Conservation (phyloP, 805 yeast genomes). For the Yamadazyma nakazawae region DNA sequence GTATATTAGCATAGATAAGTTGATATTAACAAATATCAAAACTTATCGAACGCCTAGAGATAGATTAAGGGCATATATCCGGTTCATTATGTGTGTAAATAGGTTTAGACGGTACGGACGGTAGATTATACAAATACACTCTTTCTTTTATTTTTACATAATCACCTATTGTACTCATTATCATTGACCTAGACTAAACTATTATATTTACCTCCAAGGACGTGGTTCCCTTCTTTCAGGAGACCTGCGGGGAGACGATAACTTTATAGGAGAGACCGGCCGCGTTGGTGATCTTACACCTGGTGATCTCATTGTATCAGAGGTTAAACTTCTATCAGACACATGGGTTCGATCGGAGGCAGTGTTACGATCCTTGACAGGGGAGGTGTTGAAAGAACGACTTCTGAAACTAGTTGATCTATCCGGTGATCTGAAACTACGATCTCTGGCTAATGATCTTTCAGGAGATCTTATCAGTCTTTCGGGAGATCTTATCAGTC, state of each 20-base stretch:
- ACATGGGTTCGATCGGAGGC: not conserved
- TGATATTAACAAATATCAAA: slow-evolving; percentile 2
- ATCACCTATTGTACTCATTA: not conserved
- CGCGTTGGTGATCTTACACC: not conserved
- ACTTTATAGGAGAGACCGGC: slow-evolving; percentile 3
- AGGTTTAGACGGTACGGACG: slow-evolving; percentile 2
- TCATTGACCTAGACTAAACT: not conserved
- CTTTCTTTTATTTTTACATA: not conserved
- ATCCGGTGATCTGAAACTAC: not conserved
- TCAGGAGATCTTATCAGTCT: not conserved
- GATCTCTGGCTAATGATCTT: not conserved
- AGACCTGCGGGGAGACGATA: slow-evolving; percentile 2
- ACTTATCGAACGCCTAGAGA: slow-evolving; percentile 2
- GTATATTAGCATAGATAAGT: slow-evolving; percentile 3
- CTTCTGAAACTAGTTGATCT: not conserved
- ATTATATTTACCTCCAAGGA: not conserved
- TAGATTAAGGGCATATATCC: slow-evolving; percentile 5
- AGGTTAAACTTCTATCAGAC: not conserved
- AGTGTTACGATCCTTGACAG: not conserved
- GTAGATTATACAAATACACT: not conserved
- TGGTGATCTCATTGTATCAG: slow-evolving; percentile 3
- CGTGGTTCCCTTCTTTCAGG: slow-evolving; percentile 2
- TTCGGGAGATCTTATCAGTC: not conserved
- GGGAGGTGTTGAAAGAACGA: slow-evolving; percentile 2
- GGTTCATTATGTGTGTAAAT: slow-evolving; percentile 11